Conservation (phyloP, 2,329 filamentous ascomycete species). For the Diaporthe ilicicola region DNA sequence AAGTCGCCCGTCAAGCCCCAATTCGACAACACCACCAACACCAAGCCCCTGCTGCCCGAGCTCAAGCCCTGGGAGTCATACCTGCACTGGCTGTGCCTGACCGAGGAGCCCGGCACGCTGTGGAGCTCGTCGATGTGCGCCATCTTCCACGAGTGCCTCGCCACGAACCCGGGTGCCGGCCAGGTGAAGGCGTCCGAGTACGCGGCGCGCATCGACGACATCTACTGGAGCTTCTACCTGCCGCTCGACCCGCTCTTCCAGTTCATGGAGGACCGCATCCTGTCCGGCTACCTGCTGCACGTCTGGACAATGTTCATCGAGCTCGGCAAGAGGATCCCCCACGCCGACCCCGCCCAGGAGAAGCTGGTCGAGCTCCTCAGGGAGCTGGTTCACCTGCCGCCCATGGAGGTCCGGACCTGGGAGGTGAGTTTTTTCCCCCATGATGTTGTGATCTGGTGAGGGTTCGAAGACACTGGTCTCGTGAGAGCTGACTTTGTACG, state of each 20-base stretch:
- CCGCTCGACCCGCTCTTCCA: constrained; percentile 27
- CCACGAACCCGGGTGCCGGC: background rate
- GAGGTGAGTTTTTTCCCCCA: constrained; percentile 18
- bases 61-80: constrained; percentile 32
- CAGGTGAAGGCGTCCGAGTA: constrained; percentile 22
- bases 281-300: constrained; percentile 31
- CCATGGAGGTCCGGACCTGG: constrained; percentile 34
- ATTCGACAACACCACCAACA: background rate
- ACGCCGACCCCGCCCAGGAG: constrained; percentile 29
- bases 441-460: background rate
- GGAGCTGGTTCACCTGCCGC: constrained; percentile 29
- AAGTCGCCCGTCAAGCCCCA: background rate
- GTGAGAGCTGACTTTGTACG: background rate
- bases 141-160: constrained; percentile 29
- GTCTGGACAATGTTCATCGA: constrained; percentile 34
- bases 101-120: constrained; percentile 30
- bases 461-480: constrained; percentile 7
- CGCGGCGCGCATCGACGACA: constrained; percentile 31
- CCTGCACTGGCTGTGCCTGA: constrained; percentile 30
- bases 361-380: constrained; percentile 30
- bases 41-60: constrained; percentile 4
- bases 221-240: constrained; percentile 35
- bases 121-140: constrained; percentile 30
- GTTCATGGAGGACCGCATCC: constrained; percentile 31
- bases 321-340: constrained; percentile 31